Evolutionary conservation across 75 land plant genomes (phyloP), one percentile per base, ranked within the genome.

Genomic region (Picea sitchensis): DNA sequence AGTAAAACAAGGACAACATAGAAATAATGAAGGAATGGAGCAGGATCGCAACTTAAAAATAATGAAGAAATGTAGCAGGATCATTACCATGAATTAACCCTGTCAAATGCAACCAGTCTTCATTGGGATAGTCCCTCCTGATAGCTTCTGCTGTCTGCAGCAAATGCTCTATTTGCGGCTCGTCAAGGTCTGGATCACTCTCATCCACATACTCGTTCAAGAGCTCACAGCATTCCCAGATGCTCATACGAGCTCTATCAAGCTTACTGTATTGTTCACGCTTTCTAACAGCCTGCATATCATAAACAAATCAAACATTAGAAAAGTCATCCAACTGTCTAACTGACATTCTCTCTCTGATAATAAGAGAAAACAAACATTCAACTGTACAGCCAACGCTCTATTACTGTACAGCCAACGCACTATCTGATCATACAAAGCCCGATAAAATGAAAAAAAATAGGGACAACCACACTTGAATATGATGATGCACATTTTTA

Each of bases 161-260:
- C 58, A 92, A 78, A 62, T 94, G 95, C 83, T 92, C 90, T 47
- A 94, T 94, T 78, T 94, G 95, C 2, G 95, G 97, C 81, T 92
- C 94, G 44, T 94, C 97, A 60, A 92, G 86, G 71, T 94, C 93
- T 1, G 96, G 97, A 77, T 94, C 95, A 60, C 95, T 92, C 20
- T 92, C 94, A 59, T 92, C 96, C 4, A 92, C 90, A 65, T 80
- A 84, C 59, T 88, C 87, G 77, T 94, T 87, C 56, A 94, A 79
- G 17, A 95, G 87, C 65, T 95, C 98, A 78, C 96, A 93, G 59
- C 92, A 88, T 58, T 95, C 96, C 98, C 98, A 95, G 58, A 95
- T 90, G 85, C 98, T 86, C 98, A 93, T 93, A 80, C 82, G 85
- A 6, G 80, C 84, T 73, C 77, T 91, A 61, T 93, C 77, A 57